Base-by-base conservation (phyloP, 352 stramenopile genomes). In the Phytophthora uliginosa region DNA sequence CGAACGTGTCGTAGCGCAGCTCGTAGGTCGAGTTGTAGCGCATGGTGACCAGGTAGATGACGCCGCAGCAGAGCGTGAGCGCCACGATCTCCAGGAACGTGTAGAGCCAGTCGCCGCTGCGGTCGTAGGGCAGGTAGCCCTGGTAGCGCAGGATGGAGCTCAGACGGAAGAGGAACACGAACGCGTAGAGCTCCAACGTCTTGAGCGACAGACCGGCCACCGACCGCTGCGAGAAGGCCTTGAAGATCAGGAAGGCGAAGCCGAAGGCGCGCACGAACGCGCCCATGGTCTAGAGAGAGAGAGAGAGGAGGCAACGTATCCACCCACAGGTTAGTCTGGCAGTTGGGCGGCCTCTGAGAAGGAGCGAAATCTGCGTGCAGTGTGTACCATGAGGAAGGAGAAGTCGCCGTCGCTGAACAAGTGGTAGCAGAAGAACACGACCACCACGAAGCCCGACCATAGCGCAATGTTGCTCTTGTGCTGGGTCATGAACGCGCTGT, bases 81-180 rank as follows among this genome's bases (percentile, higher is more conserved):
- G 92, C 90, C 60, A 93, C 87, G 61, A 98, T 92, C 83, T 99
- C 98, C 71, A 99, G 89, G 50, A 98, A 89, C 74, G 98, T 96
- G 87, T 99, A 99, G 20, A 99, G 86, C 97, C 97, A 99, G 78
- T 99, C 98, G 34, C 98, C 98, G 34, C 90, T 98, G 48, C 98
- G 98, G 64, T 97, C 91, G 70, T 95, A 96, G 15, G 89, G 89
- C 40, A 96, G 73, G 72, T 99, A 99, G 56, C 98, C 98, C 79
- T 99, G 97, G 83, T 99, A 98, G 45, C 97, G 91, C 76, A 99
- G 86, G 69, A 99, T 99, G 34, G 95, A 99, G 67, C 96, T 98
- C 4, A 99, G 83, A 12, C 98, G 95, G 74, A 98, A 98, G 76
- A 99, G 91, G 78, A 99, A 99, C 38, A 99, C 95, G 24, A 98